Evolutionary conservation across 2,329 filamentous ascomycete species (phyloP).

Genomic region (Cladophialophora yegresii): DNA sequence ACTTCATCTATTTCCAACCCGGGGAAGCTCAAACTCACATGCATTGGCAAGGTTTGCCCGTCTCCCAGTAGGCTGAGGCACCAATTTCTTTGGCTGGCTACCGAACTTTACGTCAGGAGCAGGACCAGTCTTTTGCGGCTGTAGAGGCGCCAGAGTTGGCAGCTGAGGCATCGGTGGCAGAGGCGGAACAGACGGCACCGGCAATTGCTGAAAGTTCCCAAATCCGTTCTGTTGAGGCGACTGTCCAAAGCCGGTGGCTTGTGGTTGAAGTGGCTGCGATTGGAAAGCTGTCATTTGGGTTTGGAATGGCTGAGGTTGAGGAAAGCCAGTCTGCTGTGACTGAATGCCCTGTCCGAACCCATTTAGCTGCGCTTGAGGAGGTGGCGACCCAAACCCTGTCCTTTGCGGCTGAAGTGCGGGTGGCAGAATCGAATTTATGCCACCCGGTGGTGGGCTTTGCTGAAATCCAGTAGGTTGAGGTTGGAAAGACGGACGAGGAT

Average conservation of each 20-base stretch:
- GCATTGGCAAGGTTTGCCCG: slow-evolving; percentile 90
- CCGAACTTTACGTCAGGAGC: slow-evolving; percentile 88
- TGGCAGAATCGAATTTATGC: slow-evolving; percentile 57
- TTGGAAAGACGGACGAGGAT: slow-evolving; percentile 53
- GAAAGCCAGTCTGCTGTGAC: slow-evolving; percentile 66
- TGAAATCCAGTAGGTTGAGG: slow-evolving; percentile 58
- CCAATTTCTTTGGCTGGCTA: slow-evolving; percentile 74
- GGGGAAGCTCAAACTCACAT: slow-evolving; percentile 67
- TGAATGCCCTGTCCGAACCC: slow-evolving; percentile 50
- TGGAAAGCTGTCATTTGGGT: slow-evolving; percentile 61
- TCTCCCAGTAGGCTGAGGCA: slow-evolving; percentile 82
- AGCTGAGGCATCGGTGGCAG: slow-evolving; percentile 59
- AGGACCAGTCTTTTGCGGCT: slow-evolving; percentile 80
- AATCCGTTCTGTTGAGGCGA: slow-evolving; percentile 54
- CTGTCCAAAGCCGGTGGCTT: slow-evolving; percentile 36
- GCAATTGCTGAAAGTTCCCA: slow-evolving; percentile 54
- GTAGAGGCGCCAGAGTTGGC: slow-evolving; percentile 61
- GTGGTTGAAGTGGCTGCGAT: slow-evolving; percentile 32
- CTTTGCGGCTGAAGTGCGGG: slow-evolving; percentile 52
- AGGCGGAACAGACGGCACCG: slow-evolving; percentile 58
- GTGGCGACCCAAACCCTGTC: slow-evolving; percentile 47
- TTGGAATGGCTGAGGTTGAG: slow-evolving; percentile 36
- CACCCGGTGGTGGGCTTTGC: slow-evolving; percentile 52
- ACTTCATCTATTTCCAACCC: slow-evolving; percentile 12
- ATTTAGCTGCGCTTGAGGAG: slow-evolving; percentile 52